Evolutionary conservation across 1,139 yeast genomes (phyloP).

Genomic region (Sugiyamaella castrensis): DNA sequence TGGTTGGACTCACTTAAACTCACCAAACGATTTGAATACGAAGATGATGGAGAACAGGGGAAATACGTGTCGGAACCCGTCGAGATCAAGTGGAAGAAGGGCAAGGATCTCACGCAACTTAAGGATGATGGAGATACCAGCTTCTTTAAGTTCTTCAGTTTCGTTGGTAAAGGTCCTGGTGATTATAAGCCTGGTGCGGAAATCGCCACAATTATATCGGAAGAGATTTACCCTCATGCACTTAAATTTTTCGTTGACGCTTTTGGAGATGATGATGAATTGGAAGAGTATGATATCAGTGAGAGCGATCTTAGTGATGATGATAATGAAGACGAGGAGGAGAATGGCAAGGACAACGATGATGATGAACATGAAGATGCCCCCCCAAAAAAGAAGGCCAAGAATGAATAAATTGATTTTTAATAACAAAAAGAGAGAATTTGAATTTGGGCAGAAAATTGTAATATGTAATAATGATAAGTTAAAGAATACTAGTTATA

Average conservation of each 20-base stretch:
- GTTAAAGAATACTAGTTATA: no score
- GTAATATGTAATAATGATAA: no score
- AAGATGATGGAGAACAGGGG: constrained; percentile 24
- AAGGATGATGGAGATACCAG: constrained; percentile 32
- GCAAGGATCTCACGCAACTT: constrained; percentile 33
- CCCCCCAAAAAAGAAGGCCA: constrained; percentile 30
- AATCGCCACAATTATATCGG: constrained; percentile 39
- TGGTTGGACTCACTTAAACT: constrained; percentile 31
- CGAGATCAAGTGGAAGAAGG: constrained; percentile 38
- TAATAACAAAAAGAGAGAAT: no score
- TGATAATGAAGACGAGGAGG: constrained; percentile 27
- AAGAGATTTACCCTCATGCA: constrained; percentile 43
- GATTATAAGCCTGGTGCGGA: constrained; percentile 36
- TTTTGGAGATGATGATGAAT: constrained; percentile 22
- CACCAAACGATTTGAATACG: constrained; percentile 31
- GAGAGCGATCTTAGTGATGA: constrained; percentile 31
- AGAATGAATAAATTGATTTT: constrained; percentile 2
- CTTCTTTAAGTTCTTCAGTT: constrained; percentile 41
- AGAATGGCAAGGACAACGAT: constrained; percentile 23
- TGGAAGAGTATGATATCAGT: constrained; percentile 29
- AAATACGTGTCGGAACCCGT: constrained; percentile 33
- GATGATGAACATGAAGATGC: constrained; percentile 28
- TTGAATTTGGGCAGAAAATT: no score
- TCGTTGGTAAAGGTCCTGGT: constrained; percentile 36
- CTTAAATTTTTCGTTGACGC: constrained; percentile 34